These are phyloP conservation scores for Theileria sp. DNA, from an alignment of 169 alveolate genomes.

Conservation along the genomic window DNA sequence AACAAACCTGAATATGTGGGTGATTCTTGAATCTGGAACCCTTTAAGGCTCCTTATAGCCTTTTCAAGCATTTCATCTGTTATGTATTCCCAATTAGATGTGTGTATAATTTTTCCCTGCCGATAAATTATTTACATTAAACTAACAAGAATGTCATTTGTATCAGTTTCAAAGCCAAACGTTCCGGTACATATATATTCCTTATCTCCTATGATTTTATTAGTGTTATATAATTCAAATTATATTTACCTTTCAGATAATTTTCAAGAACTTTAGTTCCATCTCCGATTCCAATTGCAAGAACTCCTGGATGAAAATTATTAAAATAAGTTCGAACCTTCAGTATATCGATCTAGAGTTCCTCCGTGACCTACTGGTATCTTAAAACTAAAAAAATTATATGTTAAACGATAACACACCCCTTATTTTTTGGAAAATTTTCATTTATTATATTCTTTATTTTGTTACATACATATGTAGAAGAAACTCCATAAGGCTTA, in stretches of 20 bases:
- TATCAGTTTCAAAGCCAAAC: constrained; percentile 74
- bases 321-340: constrained; percentile 16
- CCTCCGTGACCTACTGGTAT: constrained; percentile 81
- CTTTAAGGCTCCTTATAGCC: constrained; percentile 43
- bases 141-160: constrained; percentile 61
- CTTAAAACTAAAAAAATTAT: constrained; percentile 18
- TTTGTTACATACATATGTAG: constrained; percentile 38
- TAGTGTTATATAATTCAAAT: not conserved
- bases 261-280: constrained; percentile 64
- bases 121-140: not conserved
- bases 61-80: constrained; percentile 33
- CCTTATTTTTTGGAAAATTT: not conserved
- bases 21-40: constrained; percentile 47
- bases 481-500: constrained; percentile 58
- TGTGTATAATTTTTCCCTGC: constrained; percentile 44
- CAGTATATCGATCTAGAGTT: constrained; percentile 73
- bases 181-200: constrained; percentile 61
- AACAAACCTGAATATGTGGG: constrained; percentile 45
- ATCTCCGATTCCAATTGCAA: constrained; percentile 71
- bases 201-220: constrained; percentile 55
- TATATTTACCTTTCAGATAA: constrained; percentile 55
- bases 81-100: constrained; percentile 56
- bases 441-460: constrained; percentile 34
- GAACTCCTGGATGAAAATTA: constrained; percentile 48
- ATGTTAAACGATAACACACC: not conserved